Base-by-base conservation (phyloP, 768 basidiomycete genomes). In the Lepiota brunneoincarnata region DNA sequence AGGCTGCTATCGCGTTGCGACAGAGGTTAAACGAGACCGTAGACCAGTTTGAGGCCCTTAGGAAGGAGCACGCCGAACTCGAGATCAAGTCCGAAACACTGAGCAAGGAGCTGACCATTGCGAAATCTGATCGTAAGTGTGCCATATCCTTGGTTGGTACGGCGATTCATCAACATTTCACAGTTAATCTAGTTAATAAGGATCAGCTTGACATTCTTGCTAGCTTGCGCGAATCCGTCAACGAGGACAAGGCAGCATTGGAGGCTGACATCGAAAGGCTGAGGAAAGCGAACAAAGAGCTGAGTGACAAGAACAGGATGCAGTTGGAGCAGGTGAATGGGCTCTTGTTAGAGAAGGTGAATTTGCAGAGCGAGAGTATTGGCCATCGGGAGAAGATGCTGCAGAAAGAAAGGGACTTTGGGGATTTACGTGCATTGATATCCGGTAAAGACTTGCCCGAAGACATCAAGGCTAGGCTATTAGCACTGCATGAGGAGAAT, bases 141-240 rank as follows among this genome's bases (percentile, higher is more conserved):
- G 12, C 20, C 49, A 49, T 44, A n/a, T 18, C 49, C 53, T 40
- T 15, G 24, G 1, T 36, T 38, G 11, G 12, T 4, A 24, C 9
- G n/a, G 21, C 34, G 35, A 54, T 58, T 6, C 61, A 57, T 41
- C 24, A 17, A 23, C 36, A 60, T 12, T 42, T 35, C 31, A 11
- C 62, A 96, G 94, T 98, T 63, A 89, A 83, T 41, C 79, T 98
- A 40, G 88, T 98, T 41, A 90, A 93, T 74, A 93, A 91, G 67
- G 93, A 97, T 65, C 93, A 98, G 66, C 74, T 94, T 18, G 94
- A 95, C 49, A 93, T 95, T 54, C 84, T 98, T 28, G 79, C 86
- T 2, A 84, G 84, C 5, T 73, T 97, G 23, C 86, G 95, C 38
- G 91, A 93, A 55, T 93, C 90, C 1, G 90, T 96, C 39, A 88